Base-by-base conservation (phyloP, 768 basidiomycete genomes). In the Lactarius hengduanensis region DNA sequence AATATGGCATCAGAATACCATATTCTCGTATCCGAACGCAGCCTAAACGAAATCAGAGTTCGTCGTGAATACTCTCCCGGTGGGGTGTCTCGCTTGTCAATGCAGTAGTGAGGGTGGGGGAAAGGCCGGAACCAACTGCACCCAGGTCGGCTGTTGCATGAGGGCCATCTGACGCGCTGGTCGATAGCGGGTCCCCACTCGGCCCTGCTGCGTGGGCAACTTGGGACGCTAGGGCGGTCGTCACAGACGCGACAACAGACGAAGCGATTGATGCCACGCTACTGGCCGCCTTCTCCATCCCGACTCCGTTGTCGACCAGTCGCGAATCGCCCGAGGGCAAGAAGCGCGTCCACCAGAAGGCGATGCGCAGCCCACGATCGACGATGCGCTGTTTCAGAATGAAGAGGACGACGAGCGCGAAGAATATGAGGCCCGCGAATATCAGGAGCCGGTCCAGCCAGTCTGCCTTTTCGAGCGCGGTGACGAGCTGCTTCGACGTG, bases 361-460 rank as follows among this genome's bases (percentile, higher is more conserved):
- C 90, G 4, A 96, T 80, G 26, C 88, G 81, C 30, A 96, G 68
- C 3, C 91, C 86, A 41, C 87, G 84, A 74, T 96, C 92, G 41
- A 98, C 70, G 57, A 98, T 78, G 18, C 97, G 84, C 64, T 95
- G 88, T 77, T 97, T 94, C 72, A 98, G 72, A 70, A 99, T 90
- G 72, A 92, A 96, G 30, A 89, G 82, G 8, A 94, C 87, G 36
- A 92, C 89, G 20, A 95, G 84, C 65, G 87, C 68, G 79, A 99
- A 99, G 76, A 98, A 92, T 13, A 81, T 74, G 41, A 98, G 85
- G 0, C 86, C 92, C 2, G 86, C 81, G 62, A 94, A 78, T 71
- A 99, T 89, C 68, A 98, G 79, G 34, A 97, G 75, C 7, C 96
- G 89, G 79, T 99, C 97, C 22, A 96, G 80, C 86, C 91, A 89